phyloP scores from a whole-genome alignment of 177 flowering plant genomes.

The Vitis hybrid region DNA sequence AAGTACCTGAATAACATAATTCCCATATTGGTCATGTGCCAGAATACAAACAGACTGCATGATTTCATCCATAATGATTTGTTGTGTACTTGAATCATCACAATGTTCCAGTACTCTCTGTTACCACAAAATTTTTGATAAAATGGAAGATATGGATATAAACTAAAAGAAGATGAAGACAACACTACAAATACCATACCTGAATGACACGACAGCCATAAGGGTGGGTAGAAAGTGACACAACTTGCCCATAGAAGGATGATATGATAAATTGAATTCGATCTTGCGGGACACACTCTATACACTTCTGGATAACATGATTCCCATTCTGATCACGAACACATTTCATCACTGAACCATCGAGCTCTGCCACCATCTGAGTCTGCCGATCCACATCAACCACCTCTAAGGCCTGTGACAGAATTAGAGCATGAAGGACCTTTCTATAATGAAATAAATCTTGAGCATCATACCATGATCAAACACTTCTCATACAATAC shows the following conservation, averaged over 20 bases:
- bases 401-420: slow-evolving; percentile 80
- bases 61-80: slow-evolving; percentile 83
- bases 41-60: slow-evolving; percentile 69
- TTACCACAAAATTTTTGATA: slow-evolving; percentile 11
- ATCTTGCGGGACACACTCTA: slow-evolving; percentile 89
- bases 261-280: slow-evolving; percentile 78
- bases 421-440: slow-evolving; percentile 8
- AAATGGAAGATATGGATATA: not conserved
- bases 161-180: slow-evolving; percentile 1
- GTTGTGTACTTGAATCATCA: slow-evolving; percentile 61
- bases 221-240: slow-evolving; percentile 79
- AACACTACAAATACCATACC: slow-evolving; percentile 37
- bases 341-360: slow-evolving; percentile 87
- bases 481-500: not conserved
- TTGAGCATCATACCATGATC: not conserved
- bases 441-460: not conserved
- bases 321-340: slow-evolving; percentile 98
- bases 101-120: slow-evolving; percentile 94
- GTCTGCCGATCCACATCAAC: slow-evolving; percentile 78
- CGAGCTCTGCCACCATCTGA: slow-evolving; percentile 80
- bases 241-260: slow-evolving; percentile 82
- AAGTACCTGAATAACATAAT: slow-evolving; percentile 93
- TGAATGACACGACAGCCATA: slow-evolving; percentile 97
- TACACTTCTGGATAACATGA: slow-evolving; percentile 94
- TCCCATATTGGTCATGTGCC: slow-evolving; percentile 92